Evolutionary conservation across 495 filamentous ascomycete genomes (phyloP), one percentile per base, ranked within the genome.

Genomic region (Penicillium goetzii): DNA sequence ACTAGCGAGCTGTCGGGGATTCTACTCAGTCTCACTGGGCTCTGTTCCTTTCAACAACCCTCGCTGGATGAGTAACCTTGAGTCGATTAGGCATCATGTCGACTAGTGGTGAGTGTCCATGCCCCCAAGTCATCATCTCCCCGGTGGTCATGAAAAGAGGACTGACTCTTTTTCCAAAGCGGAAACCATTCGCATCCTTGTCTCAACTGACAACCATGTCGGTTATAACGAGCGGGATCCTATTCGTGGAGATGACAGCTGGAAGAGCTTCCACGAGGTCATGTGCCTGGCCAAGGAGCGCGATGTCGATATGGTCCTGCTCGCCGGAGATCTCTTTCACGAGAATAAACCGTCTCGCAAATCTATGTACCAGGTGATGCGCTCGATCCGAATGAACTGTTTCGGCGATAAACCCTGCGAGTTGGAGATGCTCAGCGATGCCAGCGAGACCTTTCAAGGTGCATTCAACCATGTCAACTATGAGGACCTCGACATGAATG

Each of bases 261-360:
- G 94, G 95, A 89, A 89, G 68, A 92, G 86, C 56, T 99, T 99
- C 77, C 89, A 98, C 68, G 95, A 99, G 73, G 84, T 97, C 49
- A 97, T 99, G 91, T 89, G 88, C 61, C 76, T 98, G 15, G 95
- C 93, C 11, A 92, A 89, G 73, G 85, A 90, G 50, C 84, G 84
- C 49, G 96, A 98, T 79, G 95, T 91, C 59, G 95, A 99, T 77
- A 97, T 98, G 96, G 89, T 99, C 8, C 83, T 99, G 12, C 84
- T 98, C 21, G 94, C 88, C 9, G 95, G 95, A 28, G 95, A 99
- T 71, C 84, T 99, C 2, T 99, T 99, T 76, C 95, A 99, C 73
- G 95, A 99, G 64, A 99, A 99, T 69, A 97, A 96, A 72, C 95
- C 95, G 6, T 96, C 92, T n/a, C 84, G 96, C 49, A 96, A 97